Percentiles rank a stretch among this genome's conserved stretches.
phyloP scores from a whole-genome alignment of 192 early-diverging fungal genomes.

The Rhizophagus prolifer region DNA sequence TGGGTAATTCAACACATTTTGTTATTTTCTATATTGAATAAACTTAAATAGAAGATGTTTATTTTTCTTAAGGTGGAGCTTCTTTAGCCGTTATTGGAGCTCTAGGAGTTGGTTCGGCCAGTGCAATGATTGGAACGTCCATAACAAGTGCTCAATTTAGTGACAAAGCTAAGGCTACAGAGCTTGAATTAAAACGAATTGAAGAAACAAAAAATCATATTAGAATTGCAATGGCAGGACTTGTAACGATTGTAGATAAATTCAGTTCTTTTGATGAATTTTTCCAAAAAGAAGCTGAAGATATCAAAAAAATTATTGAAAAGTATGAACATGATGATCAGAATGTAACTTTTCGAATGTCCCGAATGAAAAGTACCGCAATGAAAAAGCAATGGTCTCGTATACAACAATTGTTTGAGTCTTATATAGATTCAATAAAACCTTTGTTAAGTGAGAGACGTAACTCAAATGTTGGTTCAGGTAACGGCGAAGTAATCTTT shows the following conservation, averaged over 20 bases:
- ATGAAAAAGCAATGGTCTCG: constrained; percentile 11
- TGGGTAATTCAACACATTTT: no score
- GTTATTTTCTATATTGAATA: no score
- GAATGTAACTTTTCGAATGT: not conserved
- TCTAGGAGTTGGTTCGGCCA: not conserved
- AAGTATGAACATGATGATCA: not conserved
- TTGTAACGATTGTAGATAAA: not conserved
- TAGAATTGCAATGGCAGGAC: not conserved
- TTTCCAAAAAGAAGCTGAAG: not conserved
- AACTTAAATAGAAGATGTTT: no score
- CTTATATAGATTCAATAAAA: no score
- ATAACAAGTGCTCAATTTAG: not conserved
- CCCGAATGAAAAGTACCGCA: constrained; percentile 13
- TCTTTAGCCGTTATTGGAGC: constrained; percentile 15
- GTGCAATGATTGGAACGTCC: constrained; percentile 23
- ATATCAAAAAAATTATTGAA: not conserved
- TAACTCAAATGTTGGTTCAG: no score
- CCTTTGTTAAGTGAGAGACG: no score
- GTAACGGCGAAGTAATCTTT: no score
- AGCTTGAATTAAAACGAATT: constrained; percentile 11
- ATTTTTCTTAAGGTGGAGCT: not conserved
- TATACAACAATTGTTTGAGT: not conserved
- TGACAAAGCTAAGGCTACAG: constrained; percentile 2
- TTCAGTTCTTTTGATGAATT: constrained; percentile 10
- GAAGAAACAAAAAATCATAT: not conserved